Base-by-base conservation (phyloP, 1,284 basidiomycete species). In the Wolfiporia cocos region DNA sequence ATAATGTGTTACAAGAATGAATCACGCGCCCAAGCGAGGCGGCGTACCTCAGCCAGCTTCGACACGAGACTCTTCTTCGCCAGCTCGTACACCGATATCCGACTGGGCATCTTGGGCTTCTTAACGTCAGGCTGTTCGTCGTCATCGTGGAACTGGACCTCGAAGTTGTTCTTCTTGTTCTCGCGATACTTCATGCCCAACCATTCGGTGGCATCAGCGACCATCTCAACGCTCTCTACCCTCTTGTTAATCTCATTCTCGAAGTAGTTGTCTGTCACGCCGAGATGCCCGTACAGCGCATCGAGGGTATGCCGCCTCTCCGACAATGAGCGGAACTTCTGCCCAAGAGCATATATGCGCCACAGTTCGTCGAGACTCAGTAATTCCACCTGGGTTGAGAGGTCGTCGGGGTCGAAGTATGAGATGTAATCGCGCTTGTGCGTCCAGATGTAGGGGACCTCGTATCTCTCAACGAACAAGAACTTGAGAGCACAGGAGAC, bases 381-480 rank as follows among this genome's bases (percentile, higher is more conserved):
- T 28, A 95, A 78, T 49, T 89, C 82, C 19, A 76, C 61, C 23
- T 76, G 76, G 17, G 61, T 58, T 37, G 63, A 69, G 42, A 74
- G 71, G 46, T 81, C 76, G 31, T 67, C 62, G 39, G 74, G 68
- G 52, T 88, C 81, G 61, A 89, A 86, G 61, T 85, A 78, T 33
- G 81, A 82, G 55, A 95, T 83, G 57, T 90, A 86, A 61, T 99
- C 96, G 37, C 90, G 80, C 56, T 92, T 90, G 69, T 98, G 92
- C 21, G 84, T 81, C 83, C 87, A 97, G 49, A 99, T 83, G 63
- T 93, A 96, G 0, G 96, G 92, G 6, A 96, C 92, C 60, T 99
- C 96, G 51, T 89, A 80, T 49, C 90, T 79, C 40, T 93, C 81
- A 40, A 92, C 70, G 62, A 98, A 93, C 49, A 99, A 74, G 61